Percentiles rank a stretch among this genome's conserved stretches.
phyloP scores from a whole-genome alignment of 768 basidiomycete genomes.

The Termitomyces sp. region DNA sequence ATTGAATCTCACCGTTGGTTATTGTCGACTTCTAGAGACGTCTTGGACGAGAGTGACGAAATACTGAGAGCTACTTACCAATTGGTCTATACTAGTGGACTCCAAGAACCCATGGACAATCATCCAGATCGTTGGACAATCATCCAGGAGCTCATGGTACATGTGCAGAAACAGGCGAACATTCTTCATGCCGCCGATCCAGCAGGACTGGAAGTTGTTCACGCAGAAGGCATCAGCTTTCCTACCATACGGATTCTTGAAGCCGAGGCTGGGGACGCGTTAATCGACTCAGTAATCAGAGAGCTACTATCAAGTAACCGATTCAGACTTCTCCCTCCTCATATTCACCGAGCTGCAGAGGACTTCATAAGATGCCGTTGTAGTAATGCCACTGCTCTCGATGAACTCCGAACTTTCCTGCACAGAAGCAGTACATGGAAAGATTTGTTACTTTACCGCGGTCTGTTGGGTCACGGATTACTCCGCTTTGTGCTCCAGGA shows the following conservation, averaged over 20 bases:
- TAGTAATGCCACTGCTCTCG: neutral
- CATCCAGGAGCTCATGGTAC: slow-evolving; percentile 30
- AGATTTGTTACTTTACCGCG: slow-evolving; percentile 36
- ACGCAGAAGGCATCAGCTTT: neutral
- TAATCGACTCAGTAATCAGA: slow-evolving; percentile 12
- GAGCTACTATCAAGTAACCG: slow-evolving; percentile 16
- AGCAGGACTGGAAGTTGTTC: slow-evolving; percentile 15
- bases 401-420: slow-evolving; percentile 11
- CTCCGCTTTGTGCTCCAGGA: slow-evolving; percentile 30
- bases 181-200: slow-evolving; percentile 12
- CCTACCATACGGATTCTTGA: slow-evolving; percentile 16
- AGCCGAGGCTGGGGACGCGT: slow-evolving; percentile 7
- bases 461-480: slow-evolving; percentile 36
- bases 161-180: slow-evolving; percentile 16
- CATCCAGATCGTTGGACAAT: slow-evolving; percentile 38
- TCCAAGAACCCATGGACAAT: slow-evolving; percentile 30
- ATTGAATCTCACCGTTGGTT: slow-evolving; percentile 24
- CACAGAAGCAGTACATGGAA: slow-evolving; percentile 21
- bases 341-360: slow-evolving; percentile 13
- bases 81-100: slow-evolving; percentile 40
- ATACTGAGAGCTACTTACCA: slow-evolving; percentile 42
- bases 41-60: slow-evolving; percentile 44
- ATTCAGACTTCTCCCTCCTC: slow-evolving; percentile 15
- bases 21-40: slow-evolving; percentile 23
- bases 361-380: slow-evolving; percentile 17